Conservation (phyloP, 805 yeast species). For the Trichomonascus vanleenenianus region DNA sequence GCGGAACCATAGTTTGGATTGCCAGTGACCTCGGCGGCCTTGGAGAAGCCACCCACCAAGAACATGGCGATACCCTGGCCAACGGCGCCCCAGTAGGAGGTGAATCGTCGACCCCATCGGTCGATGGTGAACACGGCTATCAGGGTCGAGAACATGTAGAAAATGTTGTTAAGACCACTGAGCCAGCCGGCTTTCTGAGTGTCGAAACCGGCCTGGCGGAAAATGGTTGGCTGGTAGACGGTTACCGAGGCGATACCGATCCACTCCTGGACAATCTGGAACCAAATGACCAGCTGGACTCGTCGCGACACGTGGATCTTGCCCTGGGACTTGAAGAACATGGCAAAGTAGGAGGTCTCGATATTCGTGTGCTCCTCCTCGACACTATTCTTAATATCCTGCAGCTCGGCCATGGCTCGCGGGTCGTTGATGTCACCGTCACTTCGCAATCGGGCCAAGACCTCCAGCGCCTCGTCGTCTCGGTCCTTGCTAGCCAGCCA, state of each 20-base stretch:
- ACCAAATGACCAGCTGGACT: slow-evolving; percentile 26
- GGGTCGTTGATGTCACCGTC: slow-evolving; percentile 10
- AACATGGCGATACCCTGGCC: slow-evolving; percentile 33
- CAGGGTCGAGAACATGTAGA: slow-evolving; percentile 24
- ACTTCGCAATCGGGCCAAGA: slow-evolving; percentile 12
- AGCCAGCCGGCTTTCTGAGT: slow-evolving; percentile 19
- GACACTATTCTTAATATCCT: slow-evolving; percentile 8
- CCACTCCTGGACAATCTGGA: slow-evolving; percentile 33
- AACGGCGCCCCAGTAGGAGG: slow-evolving; percentile 21
- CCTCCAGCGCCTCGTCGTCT: slow-evolving; percentile 8
- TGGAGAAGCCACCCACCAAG: slow-evolving; percentile 33
- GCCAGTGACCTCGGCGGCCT: slow-evolving; percentile 24
- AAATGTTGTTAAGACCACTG: slow-evolving; percentile 16
- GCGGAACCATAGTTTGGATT: slow-evolving; percentile 29
- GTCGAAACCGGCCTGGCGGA: slow-evolving; percentile 29
- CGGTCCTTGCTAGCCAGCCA: slow-evolving; percentile 9
- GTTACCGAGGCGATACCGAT: slow-evolving; percentile 20
- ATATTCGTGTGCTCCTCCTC: slow-evolving; percentile 8
- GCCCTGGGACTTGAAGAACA: slow-evolving; percentile 17
- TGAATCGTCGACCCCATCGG: slow-evolving; percentile 23
- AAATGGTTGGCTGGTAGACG: slow-evolving; percentile 13
- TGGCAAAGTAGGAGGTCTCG: slow-evolving; percentile 9
- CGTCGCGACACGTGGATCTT: slow-evolving; percentile 13
- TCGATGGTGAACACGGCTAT: slow-evolving; percentile 22
- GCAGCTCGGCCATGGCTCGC: slow-evolving; percentile 7